Evolutionary conservation across 2,329 filamentous ascomycete genomes (phyloP).

Genomic region (Sordariomycetes sp.): DNA sequence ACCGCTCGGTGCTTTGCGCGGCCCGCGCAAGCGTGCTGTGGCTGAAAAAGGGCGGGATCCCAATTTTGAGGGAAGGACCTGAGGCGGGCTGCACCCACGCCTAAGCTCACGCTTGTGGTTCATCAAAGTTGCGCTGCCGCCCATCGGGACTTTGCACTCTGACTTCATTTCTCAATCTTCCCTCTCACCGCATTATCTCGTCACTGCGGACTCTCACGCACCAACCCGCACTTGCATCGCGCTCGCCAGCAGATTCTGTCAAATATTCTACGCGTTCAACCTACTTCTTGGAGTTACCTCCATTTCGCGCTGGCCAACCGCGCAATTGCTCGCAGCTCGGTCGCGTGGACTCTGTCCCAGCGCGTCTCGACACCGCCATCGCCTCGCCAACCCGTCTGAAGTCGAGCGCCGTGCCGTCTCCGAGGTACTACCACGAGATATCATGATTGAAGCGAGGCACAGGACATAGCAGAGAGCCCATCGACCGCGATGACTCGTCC

Average conservation of each 20-base stretch:
- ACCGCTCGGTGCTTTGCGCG: too few species aligned
- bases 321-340: slow-evolving; percentile 9
- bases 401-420: slow-evolving; percentile 5
- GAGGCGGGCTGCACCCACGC: too few species aligned
- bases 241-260: not conserved
- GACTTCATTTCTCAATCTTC: slow-evolving; percentile 3
- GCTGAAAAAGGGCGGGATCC: too few species aligned
- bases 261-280: not conserved
- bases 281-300: slow-evolving; percentile 9
- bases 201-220: not conserved
- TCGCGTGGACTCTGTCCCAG: slow-evolving; percentile 29
- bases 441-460: slow-evolving; percentile 47
- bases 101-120: too few species aligned
- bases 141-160: too few species aligned
- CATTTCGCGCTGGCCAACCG: slow-evolving; percentile 5
- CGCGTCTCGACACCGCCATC: slow-evolving; percentile 5
- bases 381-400: slow-evolving; percentile 6
- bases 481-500: slow-evolving; percentile 67
- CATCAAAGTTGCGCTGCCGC: too few species aligned
- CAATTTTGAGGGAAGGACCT: too few species aligned
- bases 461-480: slow-evolving; percentile 39
- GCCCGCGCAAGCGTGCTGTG: too few species aligned
- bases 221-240: slow-evolving; percentile 1
- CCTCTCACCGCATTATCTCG: not conserved
- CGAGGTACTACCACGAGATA: slow-evolving; percentile 31